Conservation (phyloP, 768 basidiomycete species). For the Leccinellum albellum region DNA sequence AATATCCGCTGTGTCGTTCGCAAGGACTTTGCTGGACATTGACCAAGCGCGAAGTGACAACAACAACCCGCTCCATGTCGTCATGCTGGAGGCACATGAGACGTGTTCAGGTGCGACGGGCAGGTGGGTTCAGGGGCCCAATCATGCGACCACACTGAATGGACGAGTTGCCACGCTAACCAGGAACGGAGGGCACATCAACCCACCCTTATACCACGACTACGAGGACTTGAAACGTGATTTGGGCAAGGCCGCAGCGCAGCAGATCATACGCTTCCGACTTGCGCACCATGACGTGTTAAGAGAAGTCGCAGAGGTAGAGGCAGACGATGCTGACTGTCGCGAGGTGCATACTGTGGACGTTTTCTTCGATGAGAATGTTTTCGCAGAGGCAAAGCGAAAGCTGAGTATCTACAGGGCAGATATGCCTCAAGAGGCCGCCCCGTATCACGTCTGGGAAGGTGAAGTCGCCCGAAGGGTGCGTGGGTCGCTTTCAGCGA, state of each 20-base stretch:
- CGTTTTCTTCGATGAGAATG: conserved; percentile 29
- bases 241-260: conserved; percentile 38
- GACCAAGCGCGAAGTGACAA: conserved; percentile 21
- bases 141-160: background rate
- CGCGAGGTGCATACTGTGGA: conserved; percentile 33
- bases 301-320: conserved; percentile 27
- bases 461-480: conserved; percentile 35
- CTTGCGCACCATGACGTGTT: conserved; percentile 36
- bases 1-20: conserved; percentile 45
- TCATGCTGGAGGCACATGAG: conserved; percentile 62
- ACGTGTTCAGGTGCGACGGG: conserved; percentile 52
- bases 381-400: conserved; percentile 38
- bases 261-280: conserved; percentile 39
- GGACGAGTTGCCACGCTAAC: background rate
- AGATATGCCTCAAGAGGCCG: conserved; percentile 51
- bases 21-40: conserved; percentile 35
- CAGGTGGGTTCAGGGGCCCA: conserved; percentile 31
- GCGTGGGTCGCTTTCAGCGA: conserved; percentile 3
- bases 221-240: conserved; percentile 36
- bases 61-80: conserved; percentile 32
- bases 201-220: conserved; percentile 46
- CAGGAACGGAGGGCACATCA: conserved; percentile 52
- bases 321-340: conserved; percentile 27
- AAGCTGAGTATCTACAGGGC: conserved; percentile 42
- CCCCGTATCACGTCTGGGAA: conserved; percentile 24